phyloP scores from a whole-genome alignment of 768 basidiomycete species.

The Lentinula boryana region DNA sequence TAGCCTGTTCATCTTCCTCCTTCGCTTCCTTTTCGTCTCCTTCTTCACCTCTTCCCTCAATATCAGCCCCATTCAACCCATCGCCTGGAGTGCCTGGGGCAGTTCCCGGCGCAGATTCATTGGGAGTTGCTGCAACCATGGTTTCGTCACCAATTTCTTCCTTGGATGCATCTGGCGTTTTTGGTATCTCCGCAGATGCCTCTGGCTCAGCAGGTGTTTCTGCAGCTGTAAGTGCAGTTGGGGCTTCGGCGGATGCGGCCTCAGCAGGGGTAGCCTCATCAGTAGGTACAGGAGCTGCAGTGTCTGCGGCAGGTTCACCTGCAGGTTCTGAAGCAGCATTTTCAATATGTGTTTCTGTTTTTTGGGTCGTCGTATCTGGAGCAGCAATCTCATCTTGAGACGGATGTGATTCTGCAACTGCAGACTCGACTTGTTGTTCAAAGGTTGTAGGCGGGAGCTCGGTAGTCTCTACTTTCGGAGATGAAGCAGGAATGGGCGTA shows the following conservation, averaged over 20 bases:
- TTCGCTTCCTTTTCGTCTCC: constrained; percentile 12
- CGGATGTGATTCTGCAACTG: not conserved
- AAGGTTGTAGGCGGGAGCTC: not conserved
- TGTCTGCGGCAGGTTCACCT: constrained; percentile 1
- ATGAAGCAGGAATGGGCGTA: not conserved
- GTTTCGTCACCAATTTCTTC: not conserved
- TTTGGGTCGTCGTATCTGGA: not conserved
- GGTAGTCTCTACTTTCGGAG: not conserved
- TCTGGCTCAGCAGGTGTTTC: not conserved
- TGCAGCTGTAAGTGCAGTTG: not conserved
- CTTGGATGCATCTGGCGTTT: not conserved
- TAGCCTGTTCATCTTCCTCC: constrained; percentile 15
- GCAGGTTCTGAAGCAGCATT: not conserved
- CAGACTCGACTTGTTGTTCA: constrained; percentile 7
- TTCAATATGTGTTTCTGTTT: not conserved
- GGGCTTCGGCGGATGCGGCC: too few relatives aligned
- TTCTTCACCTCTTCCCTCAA: constrained; percentile 7
- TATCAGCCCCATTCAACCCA: constrained; percentile 1
- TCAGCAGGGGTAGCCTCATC: too few relatives aligned
- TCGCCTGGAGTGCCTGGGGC: not conserved
- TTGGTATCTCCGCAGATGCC: not conserved
- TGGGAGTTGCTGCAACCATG: not conserved
- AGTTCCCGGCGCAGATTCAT: not conserved
- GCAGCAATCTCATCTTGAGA: not conserved
- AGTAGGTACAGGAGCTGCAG: not conserved